Percentiles rank a stretch among this genome's conserved stretches.
Evolutionary conservation across 345 rosid genomes (phyloP).

Genomic region (Brassica cretica): DNA sequence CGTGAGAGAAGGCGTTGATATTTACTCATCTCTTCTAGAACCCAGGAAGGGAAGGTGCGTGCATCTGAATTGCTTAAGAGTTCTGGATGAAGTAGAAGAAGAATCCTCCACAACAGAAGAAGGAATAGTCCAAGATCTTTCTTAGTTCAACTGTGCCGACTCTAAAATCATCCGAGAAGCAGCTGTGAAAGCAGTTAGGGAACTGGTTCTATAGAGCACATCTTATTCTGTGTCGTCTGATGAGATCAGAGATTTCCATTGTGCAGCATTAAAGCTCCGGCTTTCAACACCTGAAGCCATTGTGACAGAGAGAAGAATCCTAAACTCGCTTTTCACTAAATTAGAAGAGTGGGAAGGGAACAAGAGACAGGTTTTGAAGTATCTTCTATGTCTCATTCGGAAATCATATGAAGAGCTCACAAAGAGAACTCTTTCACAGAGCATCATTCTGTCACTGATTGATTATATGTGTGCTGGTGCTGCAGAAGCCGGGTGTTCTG

Average conservation of each 20-base stretch:
- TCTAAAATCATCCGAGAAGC: constrained; percentile 67
- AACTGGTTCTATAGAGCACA: constrained; percentile 48
- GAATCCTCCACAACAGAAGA: constrained; percentile 45
- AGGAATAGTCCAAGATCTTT: constrained; percentile 53
- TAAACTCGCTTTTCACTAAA: constrained; percentile 49
- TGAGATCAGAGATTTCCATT: constrained; percentile 51
- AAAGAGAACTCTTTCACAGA: constrained; percentile 30
- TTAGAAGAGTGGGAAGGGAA: constrained; percentile 40
- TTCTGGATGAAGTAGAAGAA: constrained; percentile 24
- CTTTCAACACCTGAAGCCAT: constrained; percentile 59
- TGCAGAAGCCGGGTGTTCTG: too few relatives aligned
- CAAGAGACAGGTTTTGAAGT: constrained; percentile 50
- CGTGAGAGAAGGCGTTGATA: too few relatives aligned
- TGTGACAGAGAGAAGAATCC: constrained; percentile 59
- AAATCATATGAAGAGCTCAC: constrained; percentile 43
- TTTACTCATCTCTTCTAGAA: too few relatives aligned
- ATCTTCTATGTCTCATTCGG: constrained; percentile 54
- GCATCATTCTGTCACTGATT: not conserved
- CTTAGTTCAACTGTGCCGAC: constrained; percentile 50
- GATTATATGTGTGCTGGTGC: too few relatives aligned
- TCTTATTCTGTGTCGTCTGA: constrained; percentile 43
- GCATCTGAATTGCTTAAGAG: constrained; percentile 4
- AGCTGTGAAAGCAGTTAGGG: constrained; percentile 63
- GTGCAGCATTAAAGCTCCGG: constrained; percentile 53
- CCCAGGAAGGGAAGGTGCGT: too few relatives aligned